Conservation (phyloP, 2,329 filamentous ascomycete genomes). For the Trichoderma afroharzianum region DNA sequence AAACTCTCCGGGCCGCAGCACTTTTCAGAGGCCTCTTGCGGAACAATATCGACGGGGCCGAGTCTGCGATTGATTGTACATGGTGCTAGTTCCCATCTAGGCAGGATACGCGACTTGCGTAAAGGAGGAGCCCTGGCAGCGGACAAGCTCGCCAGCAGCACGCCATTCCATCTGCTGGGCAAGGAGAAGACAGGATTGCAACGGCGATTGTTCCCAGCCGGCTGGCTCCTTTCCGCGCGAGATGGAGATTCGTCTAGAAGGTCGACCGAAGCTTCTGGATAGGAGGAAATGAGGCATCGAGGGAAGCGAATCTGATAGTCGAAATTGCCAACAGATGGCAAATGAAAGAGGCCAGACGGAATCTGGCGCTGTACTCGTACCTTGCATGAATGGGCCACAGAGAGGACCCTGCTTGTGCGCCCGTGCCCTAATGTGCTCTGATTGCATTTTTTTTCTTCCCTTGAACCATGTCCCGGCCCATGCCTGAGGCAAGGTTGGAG, state of each 20-base stretch:
- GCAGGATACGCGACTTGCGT: background rate
- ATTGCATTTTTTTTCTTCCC: background rate
- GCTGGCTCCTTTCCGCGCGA: background rate
- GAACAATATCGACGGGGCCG: background rate
- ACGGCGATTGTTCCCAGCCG: background rate
- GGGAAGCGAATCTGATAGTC: background rate
- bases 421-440: background rate
- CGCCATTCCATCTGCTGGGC: background rate
- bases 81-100: background rate
- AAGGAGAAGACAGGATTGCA: background rate
- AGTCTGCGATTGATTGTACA: background rate
- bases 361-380: background rate
- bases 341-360: background rate
- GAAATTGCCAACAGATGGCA: constrained; percentile 1
- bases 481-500: background rate
- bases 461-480: background rate
- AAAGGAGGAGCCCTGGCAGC: background rate
- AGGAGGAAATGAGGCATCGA: constrained; percentile 6
- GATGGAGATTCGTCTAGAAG: constrained; percentile 2
- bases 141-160: background rate
- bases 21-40: background rate
- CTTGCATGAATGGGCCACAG: constrained; percentile 12
- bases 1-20: background rate
- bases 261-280: constrained; percentile 8
- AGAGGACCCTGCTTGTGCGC: background rate